Evolutionary conservation across 2,329 filamentous ascomycete species (phyloP).

Genomic region (Cladorrhinum sp.): DNA sequence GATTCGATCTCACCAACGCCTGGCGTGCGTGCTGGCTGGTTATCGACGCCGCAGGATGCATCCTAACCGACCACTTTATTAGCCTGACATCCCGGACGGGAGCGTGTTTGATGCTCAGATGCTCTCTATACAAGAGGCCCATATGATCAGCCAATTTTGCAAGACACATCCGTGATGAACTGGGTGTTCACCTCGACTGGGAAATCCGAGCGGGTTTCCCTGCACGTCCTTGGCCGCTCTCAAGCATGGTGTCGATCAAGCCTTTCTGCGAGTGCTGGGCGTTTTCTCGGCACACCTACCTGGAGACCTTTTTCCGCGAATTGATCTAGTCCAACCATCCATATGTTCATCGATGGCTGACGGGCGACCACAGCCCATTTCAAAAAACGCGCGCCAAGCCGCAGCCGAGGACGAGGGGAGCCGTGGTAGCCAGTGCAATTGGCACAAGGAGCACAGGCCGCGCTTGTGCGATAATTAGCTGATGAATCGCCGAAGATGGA

Average conservation of each 20-base stretch:
- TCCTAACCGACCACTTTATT: background rate
- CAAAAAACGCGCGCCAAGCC: constrained; percentile 10
- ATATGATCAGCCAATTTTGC: constrained; percentile 10
- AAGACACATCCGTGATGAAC: constrained; percentile 5
- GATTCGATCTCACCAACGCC: constrained; percentile 22
- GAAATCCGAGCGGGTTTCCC: constrained; percentile 5
- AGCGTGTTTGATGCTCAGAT: background rate
- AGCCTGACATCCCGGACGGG: background rate
- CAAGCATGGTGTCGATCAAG: constrained; percentile 11
- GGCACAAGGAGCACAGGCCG: background rate
- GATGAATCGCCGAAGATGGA: background rate
- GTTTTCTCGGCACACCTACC: constrained; percentile 14
- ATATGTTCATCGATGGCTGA: background rate
- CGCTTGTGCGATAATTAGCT: constrained; percentile 3
- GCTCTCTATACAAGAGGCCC: background rate
- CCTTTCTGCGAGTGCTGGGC: constrained; percentile 12
- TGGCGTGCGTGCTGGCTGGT: background rate
- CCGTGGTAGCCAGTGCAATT: background rate
- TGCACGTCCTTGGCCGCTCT: background rate
- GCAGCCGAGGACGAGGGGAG: constrained; percentile 11
- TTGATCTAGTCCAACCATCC: background rate
- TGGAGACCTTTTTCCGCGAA: background rate
- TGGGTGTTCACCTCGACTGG: constrained; percentile 5
- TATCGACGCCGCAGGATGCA: background rate
- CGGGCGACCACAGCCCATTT: background rate